phyloP scores from a whole-genome alignment of 257 asterid genomes.

The Rubia yunnanensis region DNA sequence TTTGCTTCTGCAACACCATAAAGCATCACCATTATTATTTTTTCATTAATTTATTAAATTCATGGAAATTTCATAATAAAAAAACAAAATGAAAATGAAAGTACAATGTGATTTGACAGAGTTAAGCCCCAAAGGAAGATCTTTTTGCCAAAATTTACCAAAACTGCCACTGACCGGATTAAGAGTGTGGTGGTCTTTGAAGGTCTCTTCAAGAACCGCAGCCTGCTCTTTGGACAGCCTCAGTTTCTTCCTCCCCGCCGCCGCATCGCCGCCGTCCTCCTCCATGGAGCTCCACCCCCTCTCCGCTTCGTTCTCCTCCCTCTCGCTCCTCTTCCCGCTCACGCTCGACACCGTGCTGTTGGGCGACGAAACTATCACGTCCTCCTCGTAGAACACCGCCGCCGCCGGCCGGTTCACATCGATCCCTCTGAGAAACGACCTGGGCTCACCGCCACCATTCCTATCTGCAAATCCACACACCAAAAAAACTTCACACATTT shows the following conservation, averaged over 20 bases:
- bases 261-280: slow-evolving; percentile 72
- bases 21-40: neutral
- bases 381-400: slow-evolving; percentile 41
- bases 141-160: slow-evolving; percentile 11
- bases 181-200: slow-evolving; percentile 82
- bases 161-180: slow-evolving; percentile 65
- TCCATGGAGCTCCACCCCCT: slow-evolving; percentile 64
- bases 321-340: slow-evolving; percentile 87
- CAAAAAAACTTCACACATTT: slow-evolving; percentile 4
- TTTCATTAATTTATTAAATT: neutral
- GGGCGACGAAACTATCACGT: slow-evolving; percentile 67
- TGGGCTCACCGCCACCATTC: slow-evolving; percentile 37
- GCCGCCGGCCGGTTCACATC: slow-evolving; percentile 62
- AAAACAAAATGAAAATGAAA: neutral
- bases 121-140: slow-evolving; percentile 1
- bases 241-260: slow-evolving; percentile 72
- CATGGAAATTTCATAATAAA: neutral
- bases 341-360: slow-evolving; percentile 88
- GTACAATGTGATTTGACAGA: neutral
- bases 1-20: slow-evolving; percentile 60
- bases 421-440: slow-evolving; percentile 42
- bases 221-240: slow-evolving; percentile 93
- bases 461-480: slow-evolving; percentile 22
- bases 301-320: slow-evolving; percentile 77
- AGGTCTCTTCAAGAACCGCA: slow-evolving; percentile 78